Evolutionary conservation across 1,139 yeast species (phyloP), one percentile per base, ranked within the genome.

Genomic region (Ogataea hybrid): DNA sequence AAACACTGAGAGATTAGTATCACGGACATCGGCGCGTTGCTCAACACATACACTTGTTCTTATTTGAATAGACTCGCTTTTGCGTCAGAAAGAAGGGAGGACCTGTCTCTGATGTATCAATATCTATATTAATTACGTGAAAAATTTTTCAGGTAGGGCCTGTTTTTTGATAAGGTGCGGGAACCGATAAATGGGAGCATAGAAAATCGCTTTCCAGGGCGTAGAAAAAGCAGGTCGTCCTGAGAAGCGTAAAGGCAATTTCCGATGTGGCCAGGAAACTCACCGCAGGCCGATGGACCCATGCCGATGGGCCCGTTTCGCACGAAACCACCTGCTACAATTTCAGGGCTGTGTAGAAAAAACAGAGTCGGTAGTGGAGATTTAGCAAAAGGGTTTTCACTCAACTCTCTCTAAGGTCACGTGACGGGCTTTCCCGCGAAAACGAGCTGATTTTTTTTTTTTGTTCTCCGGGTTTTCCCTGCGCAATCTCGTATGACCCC

Each of bases 1-100:
- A 25, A 18, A 34, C 35, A 32, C 37, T 37, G 22, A 17, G 8
- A 15, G 17, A 34, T 35, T 39, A 39, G 36, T 31, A 31, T 20
- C 14, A 10, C 11, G 15, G 20, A 17, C 10, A 8, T 11, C 14
- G 32, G 22, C 22, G 17, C 16, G 30, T n/a, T 17, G 15, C 27
- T 12, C 22, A 25, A 31, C 36, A 44, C 46, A 35, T 43, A 43
- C 47, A 31, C 37, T 37, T 40, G 32, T 32, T 43, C 42, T 43
- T 41, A 40, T 37, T 38, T 41, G 44, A 35, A 25, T 32, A 29
- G 38, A 25, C 32, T 33, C 28, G 41, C 35, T 35, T 28, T 35
- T 28, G 33, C 33, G 33, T 28, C 22, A 23, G 37, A 32, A 32
- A 32, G 25, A 21, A 11, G 32, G 37, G 28, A 20, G 21, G 25